Evolutionary conservation across 2,329 filamentous ascomycete species (phyloP), one percentile per base, ranked within the genome.

Genomic region (Diaporthe sp.): DNA sequence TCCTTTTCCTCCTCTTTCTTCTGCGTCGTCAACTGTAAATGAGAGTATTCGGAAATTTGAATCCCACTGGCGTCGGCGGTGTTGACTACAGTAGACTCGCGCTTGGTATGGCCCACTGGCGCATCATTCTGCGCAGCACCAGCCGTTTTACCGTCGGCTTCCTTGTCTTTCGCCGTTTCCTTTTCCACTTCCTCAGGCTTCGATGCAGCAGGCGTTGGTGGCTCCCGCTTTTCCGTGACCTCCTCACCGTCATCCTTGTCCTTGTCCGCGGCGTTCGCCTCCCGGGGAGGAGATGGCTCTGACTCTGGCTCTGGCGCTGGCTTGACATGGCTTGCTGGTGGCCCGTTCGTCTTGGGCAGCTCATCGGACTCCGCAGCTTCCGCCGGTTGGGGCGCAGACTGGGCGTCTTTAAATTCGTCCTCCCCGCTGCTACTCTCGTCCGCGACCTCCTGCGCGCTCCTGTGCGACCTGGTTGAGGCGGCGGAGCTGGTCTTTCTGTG

Each of bases 1-100:
- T 87, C 85, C 59, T 89, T 85, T 17, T 88, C 84, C 17, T 90
- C 85, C 44, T 59, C 68, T 19, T 73, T 56, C 53, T 89, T 87
- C 76, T 91, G 87, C 22, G 88, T 85, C 13, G 92, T 89, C 65
- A 95, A 84, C 77, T 93, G 91, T 83, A 98, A 95, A 81, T 99
- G 96, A 1, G 97, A 98, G 88, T 94, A 98, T 83, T 97, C 95
- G 13, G 96, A 98, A 25, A 91, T 81, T 13, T 53, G 70, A 68
- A 85, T 78, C n/a, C 70, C 72, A 53, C 77, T 75, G 25, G 78
- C 78, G 27, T 77, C 79, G 27, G 80, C 73, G 66, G 78, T 78
- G 77, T 84, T 86, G 9, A 82, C 80, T n/a, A 82, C 79, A 78
- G 84, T 86, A 2, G 78, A 78, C 37, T 86, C 81, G 56, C 86